Conservation (phyloP, 1,139 yeast genomes). For the Lodderomyces parapsilosis region DNA sequence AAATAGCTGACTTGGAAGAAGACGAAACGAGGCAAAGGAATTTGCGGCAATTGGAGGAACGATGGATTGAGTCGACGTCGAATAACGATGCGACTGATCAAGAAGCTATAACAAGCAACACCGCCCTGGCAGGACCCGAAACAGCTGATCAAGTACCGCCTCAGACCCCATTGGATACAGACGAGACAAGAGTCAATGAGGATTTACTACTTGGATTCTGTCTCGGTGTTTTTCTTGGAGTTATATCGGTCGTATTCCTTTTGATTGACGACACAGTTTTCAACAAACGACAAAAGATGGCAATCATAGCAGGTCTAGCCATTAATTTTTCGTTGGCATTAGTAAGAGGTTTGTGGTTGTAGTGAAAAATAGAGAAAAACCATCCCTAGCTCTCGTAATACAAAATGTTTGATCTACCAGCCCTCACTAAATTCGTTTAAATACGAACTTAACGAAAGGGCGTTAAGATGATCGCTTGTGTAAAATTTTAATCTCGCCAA, state of each 20-base stretch:
- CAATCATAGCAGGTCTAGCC: constrained; percentile 60
- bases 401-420: constrained; percentile 51
- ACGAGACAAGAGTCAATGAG: constrained; percentile 44
- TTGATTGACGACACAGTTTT: constrained; percentile 56
- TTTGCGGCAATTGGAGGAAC: constrained; percentile 70
- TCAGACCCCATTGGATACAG: constrained; percentile 26
- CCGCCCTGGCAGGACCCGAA: not conserved
- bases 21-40: constrained; percentile 38
- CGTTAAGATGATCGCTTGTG: constrained; percentile 45
- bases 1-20: constrained; percentile 41
- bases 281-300: constrained; percentile 58
- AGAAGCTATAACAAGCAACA: not conserved
- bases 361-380: too few species aligned
- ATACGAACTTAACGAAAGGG: constrained; percentile 35
- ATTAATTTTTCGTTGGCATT: constrained; percentile 59
- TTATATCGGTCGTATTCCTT: constrained; percentile 55
- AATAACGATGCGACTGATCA: constrained; percentile 19
- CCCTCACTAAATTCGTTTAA: constrained; percentile 39
- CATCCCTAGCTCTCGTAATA: too few species aligned
- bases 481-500: constrained; percentile 43
- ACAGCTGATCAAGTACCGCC: constrained; percentile 14
- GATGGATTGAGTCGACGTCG: constrained; percentile 87
- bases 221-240: constrained; percentile 65
- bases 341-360: constrained; percentile 48
- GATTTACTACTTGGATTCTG: constrained; percentile 64